Evolutionary conservation across 225 moss, liverwort and hornwort genomes (phyloP).

Genomic region (Rhytidiadelphus loreus): DNA sequence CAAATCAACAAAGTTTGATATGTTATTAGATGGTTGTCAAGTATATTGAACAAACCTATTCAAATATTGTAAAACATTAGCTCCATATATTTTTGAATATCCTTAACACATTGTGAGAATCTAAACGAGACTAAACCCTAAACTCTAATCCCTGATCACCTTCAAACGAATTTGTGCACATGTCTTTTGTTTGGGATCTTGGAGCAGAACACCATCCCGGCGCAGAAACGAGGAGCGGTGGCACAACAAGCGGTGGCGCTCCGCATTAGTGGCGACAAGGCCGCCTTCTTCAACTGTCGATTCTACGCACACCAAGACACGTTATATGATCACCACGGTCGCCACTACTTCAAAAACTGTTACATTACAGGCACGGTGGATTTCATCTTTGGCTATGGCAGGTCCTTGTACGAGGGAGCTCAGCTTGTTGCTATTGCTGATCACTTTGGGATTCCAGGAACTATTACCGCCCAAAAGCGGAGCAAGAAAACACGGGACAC

Average conservation of each 20-base stretch:
- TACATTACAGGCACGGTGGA: slow-evolving; percentile 52
- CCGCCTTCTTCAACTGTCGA: slow-evolving; percentile 44
- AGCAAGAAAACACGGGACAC: slow-evolving; percentile 20
- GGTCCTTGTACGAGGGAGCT: slow-evolving; percentile 47
- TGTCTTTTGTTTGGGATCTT: background rate
- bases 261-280: slow-evolving; percentile 60
- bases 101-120: too few relatives aligned
- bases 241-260: slow-evolving; percentile 60
- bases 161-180: too few relatives aligned
- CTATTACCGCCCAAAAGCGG: slow-evolving; percentile 64
- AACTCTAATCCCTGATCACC: too few relatives aligned
- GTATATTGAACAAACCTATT: background rate
- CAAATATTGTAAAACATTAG: background rate
- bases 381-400: slow-evolving; percentile 64
- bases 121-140: too few relatives aligned
- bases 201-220: slow-evolving; percentile 33
- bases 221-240: slow-evolving; percentile 18
- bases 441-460: slow-evolving; percentile 1
- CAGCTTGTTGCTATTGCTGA: slow-evolving; percentile 15
- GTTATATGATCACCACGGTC: slow-evolving; percentile 60
- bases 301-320: slow-evolving; percentile 63
- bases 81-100: too few relatives aligned
- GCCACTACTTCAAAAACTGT: slow-evolving; percentile 61
- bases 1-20: too few relatives aligned
- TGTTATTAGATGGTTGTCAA: too few relatives aligned